Evolutionary conservation across 345 rosid genomes (phyloP).

Genomic region (Gossypium herbaceum): DNA sequence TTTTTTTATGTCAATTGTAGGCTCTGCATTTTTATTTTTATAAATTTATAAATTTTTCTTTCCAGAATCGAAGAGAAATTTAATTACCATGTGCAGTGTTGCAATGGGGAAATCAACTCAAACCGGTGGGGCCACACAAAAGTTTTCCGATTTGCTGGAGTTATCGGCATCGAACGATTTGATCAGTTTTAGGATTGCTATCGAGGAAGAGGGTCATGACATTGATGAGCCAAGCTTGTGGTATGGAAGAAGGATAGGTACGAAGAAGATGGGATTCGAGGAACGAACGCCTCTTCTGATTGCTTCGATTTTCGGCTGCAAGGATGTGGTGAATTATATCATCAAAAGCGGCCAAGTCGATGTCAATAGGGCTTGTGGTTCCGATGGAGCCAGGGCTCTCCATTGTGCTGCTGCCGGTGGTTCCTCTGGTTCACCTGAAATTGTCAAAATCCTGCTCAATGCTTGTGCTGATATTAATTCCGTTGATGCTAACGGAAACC

Average conservation of each 20-base stretch:
- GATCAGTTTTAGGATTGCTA: background rate
- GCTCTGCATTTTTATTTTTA: too few relatives aligned
- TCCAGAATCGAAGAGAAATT: too few relatives aligned
- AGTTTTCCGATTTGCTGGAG: background rate
- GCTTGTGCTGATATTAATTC: background rate
- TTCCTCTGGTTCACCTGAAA: background rate
- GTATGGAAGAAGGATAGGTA: background rate
- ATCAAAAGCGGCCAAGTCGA: background rate
- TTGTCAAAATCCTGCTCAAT: background rate
- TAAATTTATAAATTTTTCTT: too few relatives aligned
- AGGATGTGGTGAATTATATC: background rate
- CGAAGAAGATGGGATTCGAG: background rate
- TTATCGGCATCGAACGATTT: background rate
- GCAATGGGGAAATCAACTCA: background rate
- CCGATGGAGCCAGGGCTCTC: background rate
- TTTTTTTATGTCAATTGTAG: too few relatives aligned
- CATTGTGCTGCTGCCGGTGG: background rate
- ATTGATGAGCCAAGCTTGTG: background rate
- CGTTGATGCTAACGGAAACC: background rate
- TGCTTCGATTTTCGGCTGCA: background rate
- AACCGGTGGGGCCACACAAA: background rate
- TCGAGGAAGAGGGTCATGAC: background rate
- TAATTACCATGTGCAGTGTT: background rate
- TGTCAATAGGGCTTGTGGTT: background rate
- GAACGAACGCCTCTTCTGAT: background rate